Conservation (phyloP, 371 early-diverging fungal genomes). For the Hamiltosporidium tvaerminnensis region DNA sequence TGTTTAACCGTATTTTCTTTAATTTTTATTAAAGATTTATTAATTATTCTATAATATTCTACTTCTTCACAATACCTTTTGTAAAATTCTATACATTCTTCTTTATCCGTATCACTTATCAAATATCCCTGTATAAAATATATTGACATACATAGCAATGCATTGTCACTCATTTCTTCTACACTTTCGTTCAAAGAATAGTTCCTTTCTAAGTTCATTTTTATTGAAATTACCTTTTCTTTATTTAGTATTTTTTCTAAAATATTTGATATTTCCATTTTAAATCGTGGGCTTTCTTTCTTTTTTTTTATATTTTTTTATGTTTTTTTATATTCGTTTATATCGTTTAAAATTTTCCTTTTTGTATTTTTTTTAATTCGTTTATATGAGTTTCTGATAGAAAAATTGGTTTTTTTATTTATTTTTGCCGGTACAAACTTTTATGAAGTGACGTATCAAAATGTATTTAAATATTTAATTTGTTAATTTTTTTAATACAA, state of each 20-base stretch:
- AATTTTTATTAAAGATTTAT: background rate
- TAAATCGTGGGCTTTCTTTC: too few relatives aligned
- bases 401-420: too few relatives aligned
- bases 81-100: background rate
- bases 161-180: background rate
- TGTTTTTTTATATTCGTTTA: too few relatives aligned
- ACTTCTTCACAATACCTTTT: constrained; percentile 14
- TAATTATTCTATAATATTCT: constrained; percentile 7
- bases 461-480: too few relatives aligned
- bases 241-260: constrained; percentile 1
- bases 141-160: background rate
- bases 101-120: background rate
- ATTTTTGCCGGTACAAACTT: too few relatives aligned
- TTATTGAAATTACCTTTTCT: background rate
- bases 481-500: too few relatives aligned
- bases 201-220: background rate
- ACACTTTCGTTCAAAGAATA: background rate
- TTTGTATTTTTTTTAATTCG: too few relatives aligned
- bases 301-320: too few relatives aligned
- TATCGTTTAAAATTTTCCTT: too few relatives aligned
- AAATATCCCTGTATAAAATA: background rate
- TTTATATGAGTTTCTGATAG: too few relatives aligned
- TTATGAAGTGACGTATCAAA: too few relatives aligned
- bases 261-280: background rate
- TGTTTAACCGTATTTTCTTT: background rate